Conservation (phyloP, 805 yeast genomes). For the Teunomyces stri region DNA sequence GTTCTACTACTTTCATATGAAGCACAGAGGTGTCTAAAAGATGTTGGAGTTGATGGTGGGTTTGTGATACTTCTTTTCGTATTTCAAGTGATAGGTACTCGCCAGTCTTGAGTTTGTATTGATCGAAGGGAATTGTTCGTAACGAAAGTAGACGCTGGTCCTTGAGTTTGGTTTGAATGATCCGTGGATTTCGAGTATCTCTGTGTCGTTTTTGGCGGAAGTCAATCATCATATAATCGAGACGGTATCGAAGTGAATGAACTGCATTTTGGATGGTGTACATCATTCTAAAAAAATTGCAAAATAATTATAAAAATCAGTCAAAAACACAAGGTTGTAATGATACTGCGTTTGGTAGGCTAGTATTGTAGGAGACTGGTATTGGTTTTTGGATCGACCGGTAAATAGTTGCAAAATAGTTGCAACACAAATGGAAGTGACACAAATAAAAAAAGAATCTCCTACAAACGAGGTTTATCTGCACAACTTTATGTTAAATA, state of each 20-base stretch:
- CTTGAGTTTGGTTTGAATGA: conserved; percentile 34
- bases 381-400: too few relatives aligned
- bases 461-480: not conserved
- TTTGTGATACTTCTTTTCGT: not conserved
- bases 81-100: conserved; percentile 26
- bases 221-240: conserved; percentile 32
- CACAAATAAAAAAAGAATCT: not conserved
- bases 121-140: conserved; percentile 35
- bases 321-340: not conserved
- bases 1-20: not conserved
- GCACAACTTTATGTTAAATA: not conserved
- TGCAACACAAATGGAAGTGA: not conserved
- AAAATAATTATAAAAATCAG: not conserved
- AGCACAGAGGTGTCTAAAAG: not conserved
- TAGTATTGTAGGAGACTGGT: too few relatives aligned
- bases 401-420: too few relatives aligned
- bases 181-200: conserved; percentile 33
- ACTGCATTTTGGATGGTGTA: not conserved
- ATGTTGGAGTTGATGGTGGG: not conserved
- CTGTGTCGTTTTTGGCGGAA: conserved; percentile 39
- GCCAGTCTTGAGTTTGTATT: conserved; percentile 29
- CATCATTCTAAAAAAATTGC: not conserved
- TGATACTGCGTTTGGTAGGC: too few relatives aligned
- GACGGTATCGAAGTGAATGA: conserved; percentile 30
- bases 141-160: conserved; percentile 36